A percentile compares a stretch with the other conserved stretches of the same genome.
Evolutionary conservation across 1,284 basidiomycete genomes (phyloP).

Genomic region (Ceratobasidium sp.): DNA sequence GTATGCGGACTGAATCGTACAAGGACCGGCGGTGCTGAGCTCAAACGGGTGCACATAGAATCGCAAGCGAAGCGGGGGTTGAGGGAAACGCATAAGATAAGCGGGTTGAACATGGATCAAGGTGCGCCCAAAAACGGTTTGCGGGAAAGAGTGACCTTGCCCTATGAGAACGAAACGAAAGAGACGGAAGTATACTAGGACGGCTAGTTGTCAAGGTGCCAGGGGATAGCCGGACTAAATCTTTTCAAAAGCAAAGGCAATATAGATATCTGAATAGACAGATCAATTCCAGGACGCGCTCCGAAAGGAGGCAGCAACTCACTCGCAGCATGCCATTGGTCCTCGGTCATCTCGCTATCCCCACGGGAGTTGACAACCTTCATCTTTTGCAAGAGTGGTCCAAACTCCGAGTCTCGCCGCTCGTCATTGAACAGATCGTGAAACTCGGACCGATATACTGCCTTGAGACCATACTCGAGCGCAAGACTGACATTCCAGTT

Average conservation of each 20-base stretch:
- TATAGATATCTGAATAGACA: conserved; percentile 70
- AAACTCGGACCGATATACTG: conserved; percentile 86
- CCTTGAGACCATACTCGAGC: conserved; percentile 76
- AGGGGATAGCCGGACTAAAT: conserved; percentile 46
- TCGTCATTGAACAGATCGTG: conserved; percentile 85
- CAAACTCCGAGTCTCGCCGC: conserved; percentile 76
- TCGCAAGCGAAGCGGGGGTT: background rate
- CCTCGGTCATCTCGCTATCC: conserved; percentile 87
- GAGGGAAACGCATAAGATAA: background rate
- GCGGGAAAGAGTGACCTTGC: background rate
- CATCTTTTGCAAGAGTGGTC: conserved; percentile 82
- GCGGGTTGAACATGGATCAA: background rate
- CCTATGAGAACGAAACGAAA: background rate
- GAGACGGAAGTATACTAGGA: background rate
- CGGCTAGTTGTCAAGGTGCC: background rate
- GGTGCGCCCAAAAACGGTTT: background rate
- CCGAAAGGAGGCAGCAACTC: conserved; percentile 53
- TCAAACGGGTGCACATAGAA: background rate
- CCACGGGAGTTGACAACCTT: conserved; percentile 84
- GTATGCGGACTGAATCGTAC: conserved; percentile 19
- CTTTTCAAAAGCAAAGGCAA: conserved; percentile 84
- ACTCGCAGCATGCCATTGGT: conserved; percentile 98
- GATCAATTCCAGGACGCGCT: background rate
- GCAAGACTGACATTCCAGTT: conserved; percentile 68
- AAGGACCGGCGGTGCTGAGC: conserved; percentile 4